phyloP scores from a whole-genome alignment of 441 rosid genomes.

The Erodium moschatum region DNA sequence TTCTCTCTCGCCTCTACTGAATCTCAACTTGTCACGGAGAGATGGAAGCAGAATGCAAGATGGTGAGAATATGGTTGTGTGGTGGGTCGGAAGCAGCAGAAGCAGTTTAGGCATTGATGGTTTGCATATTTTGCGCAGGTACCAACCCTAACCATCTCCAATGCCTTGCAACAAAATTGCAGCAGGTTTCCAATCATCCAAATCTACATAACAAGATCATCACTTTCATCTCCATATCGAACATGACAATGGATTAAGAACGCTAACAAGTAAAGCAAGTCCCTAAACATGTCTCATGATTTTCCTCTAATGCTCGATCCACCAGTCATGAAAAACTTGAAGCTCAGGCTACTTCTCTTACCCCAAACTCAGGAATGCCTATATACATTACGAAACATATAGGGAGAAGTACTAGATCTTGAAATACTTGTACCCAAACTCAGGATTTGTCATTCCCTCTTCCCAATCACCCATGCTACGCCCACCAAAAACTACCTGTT shows the following conservation, averaged over 20 bases:
- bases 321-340: not conserved
- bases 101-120: too few relatives aligned
- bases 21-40: too few relatives aligned
- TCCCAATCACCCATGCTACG: constrained; percentile 82
- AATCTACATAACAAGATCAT: too few relatives aligned
- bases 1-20: too few relatives aligned
- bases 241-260: not conserved
- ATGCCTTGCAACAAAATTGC: not conserved
- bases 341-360: not conserved
- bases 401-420: constrained; percentile 31
- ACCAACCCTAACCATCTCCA: too few relatives aligned
- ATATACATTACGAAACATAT: too few relatives aligned
- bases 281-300: not conserved
- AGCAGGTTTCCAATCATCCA: not conserved
- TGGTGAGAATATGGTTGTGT: too few relatives aligned
- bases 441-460: constrained; percentile 73
- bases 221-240: not conserved
- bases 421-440: constrained; percentile 71
- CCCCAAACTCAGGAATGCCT: not conserved
- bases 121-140: too few relatives aligned
- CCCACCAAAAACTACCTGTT: constrained; percentile 81
- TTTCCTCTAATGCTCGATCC: not conserved
- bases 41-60: too few relatives aligned
- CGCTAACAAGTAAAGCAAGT: not conserved
- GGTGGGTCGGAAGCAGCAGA: too few relatives aligned